phyloP scores from a whole-genome alignment of 352 stramenopile species.

The Pythium rishiriense region DNA sequence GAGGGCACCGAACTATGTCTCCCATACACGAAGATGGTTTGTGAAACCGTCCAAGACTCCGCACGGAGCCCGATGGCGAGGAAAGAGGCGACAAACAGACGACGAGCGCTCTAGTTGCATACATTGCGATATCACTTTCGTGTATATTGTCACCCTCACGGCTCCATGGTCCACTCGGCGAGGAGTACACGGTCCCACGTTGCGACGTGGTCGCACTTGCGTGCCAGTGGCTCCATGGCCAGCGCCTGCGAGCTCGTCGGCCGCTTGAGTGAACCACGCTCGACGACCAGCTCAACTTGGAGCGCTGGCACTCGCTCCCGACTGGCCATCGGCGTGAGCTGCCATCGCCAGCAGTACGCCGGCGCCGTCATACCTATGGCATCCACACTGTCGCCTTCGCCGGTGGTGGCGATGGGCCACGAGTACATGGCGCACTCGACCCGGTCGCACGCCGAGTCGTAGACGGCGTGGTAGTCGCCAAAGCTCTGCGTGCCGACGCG shows the following conservation, averaged over 20 bases:
- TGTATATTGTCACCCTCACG: neutral
- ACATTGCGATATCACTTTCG: no score
- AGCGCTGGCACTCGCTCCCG: neutral
- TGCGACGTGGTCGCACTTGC: neutral
- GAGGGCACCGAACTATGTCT: no score
- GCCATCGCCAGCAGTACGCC: slow-evolving; percentile 10
- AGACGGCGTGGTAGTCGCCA: slow-evolving; percentile 9
- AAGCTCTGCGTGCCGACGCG: neutral
- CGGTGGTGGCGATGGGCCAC: neutral
- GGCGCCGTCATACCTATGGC: neutral
- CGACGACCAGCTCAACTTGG: neutral
- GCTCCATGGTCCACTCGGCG: neutral
- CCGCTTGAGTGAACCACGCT: neutral
- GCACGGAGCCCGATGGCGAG: no score
- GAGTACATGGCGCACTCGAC: slow-evolving; percentile 9
- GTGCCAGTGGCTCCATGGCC: neutral
- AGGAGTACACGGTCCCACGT: slow-evolving; percentile 1
- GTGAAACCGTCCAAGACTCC: no score
- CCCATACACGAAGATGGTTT: no score
- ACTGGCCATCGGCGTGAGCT: neutral
- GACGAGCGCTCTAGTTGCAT: no score
- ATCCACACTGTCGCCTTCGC: neutral
- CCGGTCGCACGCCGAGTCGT: neutral
- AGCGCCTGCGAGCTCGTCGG: neutral
- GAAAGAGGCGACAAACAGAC: no score